Conservation (phyloP, 257 asterid genomes). For the Ocimum tenuiflorum region DNA sequence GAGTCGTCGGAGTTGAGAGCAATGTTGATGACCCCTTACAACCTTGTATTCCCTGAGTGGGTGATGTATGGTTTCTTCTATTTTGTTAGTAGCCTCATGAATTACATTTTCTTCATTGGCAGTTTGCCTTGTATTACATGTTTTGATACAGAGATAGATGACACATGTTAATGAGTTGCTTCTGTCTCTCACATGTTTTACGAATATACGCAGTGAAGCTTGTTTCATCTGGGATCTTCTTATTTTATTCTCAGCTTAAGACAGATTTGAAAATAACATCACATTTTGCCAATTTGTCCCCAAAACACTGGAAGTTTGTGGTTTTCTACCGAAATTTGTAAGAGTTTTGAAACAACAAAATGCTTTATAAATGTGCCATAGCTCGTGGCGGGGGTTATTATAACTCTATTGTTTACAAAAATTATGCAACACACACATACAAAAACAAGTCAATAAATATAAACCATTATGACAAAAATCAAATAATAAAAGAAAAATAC, state of each 20-base stretch:
- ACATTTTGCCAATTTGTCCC: too few species aligned
- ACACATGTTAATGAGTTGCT: background rate
- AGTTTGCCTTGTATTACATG: background rate
- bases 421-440: background rate
- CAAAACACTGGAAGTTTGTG: too few species aligned
- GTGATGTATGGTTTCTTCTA: background rate
- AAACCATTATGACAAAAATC: background rate
- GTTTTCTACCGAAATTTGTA: too few species aligned
- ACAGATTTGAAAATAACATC: background rate
- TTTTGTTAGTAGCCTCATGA: background rate
- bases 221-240: background rate
- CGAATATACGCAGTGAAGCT: background rate
- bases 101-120: background rate
- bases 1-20: background rate
- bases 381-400: background rate
- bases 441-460: background rate
- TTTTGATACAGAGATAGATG: background rate
- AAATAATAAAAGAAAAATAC: background rate
- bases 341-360: too few species aligned
- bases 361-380: too few species aligned
- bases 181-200: background rate
- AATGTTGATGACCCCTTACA: background rate
- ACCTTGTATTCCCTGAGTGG: background rate
- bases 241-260: background rate
- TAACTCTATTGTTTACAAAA: background rate